A percentile compares a stretch with the other conserved stretches of the same genome.
These are phyloP conservation scores for Solanum gracilifrons DNA, from an alignment of 257 asterid species.

Conservation along the genomic window DNA sequence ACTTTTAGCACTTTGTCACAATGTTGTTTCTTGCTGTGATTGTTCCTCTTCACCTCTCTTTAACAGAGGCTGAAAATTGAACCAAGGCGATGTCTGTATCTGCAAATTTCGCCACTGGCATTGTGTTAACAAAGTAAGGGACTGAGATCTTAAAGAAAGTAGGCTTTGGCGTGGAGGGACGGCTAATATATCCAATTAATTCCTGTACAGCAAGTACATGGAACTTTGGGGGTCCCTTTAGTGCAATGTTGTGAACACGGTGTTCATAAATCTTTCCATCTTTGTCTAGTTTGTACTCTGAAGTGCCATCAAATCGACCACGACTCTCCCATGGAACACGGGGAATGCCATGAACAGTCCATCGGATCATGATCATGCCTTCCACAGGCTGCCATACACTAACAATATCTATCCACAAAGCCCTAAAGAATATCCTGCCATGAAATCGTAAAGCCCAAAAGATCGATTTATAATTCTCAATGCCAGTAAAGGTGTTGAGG, in stretches of 20 bases:
- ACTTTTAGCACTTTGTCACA: background rate
- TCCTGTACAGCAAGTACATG: constrained; percentile 55
- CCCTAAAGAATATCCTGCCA: constrained; percentile 68
- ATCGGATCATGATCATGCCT: constrained; percentile 73
- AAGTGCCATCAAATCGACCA: constrained; percentile 84
- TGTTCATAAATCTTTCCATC: constrained; percentile 93
- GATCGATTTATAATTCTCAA: constrained; percentile 58
- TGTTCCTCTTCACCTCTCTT: constrained; percentile 21
- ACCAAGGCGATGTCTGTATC: constrained; percentile 27
- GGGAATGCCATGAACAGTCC: constrained; percentile 89
- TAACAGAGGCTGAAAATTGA: constrained; percentile 22
- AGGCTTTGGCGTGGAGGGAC: constrained; percentile 84
- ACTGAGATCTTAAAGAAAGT: constrained; percentile 60
- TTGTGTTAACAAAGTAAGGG: constrained; percentile 13
- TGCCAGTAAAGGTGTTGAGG: constrained; percentile 65
- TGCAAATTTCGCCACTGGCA: constrained; percentile 21
- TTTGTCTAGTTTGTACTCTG: constrained; percentile 94
- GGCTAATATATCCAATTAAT: constrained; percentile 51
- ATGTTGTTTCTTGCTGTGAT: background rate
- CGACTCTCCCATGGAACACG: constrained; percentile 85
- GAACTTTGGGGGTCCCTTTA: constrained; percentile 66
- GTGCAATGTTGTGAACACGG: constrained; percentile 84
- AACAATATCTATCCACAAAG: constrained; percentile 57
- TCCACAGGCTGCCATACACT: constrained; percentile 83
- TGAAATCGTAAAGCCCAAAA: constrained; percentile 91